These are phyloP conservation scores for Phlegmacium glaucopus DNA, from an alignment of 768 basidiomycete genomes.

Conservation along the genomic window DNA sequence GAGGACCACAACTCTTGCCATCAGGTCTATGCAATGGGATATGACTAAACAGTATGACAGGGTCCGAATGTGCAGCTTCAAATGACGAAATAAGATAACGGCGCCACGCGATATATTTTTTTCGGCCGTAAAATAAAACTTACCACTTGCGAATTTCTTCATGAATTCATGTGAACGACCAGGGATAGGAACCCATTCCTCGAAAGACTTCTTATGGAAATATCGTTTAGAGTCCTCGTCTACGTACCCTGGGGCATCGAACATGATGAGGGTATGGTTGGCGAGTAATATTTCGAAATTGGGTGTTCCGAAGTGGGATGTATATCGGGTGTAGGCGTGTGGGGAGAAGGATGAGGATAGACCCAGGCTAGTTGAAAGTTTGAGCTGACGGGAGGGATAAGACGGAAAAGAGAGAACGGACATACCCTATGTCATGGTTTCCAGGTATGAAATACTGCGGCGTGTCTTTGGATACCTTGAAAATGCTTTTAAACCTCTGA, in stretches of 20 bases:
- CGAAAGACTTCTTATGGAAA: constrained; percentile 34
- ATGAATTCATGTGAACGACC: constrained; percentile 56
- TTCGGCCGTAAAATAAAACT: constrained; percentile 6
- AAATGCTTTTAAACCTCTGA: constrained; percentile 67
- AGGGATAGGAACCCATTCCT: constrained; percentile 44
- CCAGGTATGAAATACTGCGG: constrained; percentile 79
- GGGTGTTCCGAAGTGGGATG: constrained; percentile 70
- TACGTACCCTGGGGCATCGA: constrained; percentile 71
- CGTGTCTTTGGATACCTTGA: constrained; percentile 42
- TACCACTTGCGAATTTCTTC: constrained; percentile 38
- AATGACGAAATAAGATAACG: constrained; percentile 4
- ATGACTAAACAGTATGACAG: constrained; percentile 77
- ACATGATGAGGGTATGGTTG: constrained; percentile 68
- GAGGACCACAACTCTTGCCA: constrained; percentile 67
- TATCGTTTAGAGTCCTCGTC: constrained; percentile 67
- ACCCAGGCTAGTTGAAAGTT: constrained; percentile 40
- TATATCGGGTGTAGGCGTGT: constrained; percentile 53
- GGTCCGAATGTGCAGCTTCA: constrained; percentile 32
- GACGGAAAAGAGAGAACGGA: background rate
- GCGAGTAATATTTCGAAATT: constrained; percentile 62
- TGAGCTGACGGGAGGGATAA: constrained; percentile 21
- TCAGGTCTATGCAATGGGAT: constrained; percentile 83
- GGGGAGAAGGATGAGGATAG: constrained; percentile 41
- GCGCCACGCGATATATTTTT: background rate
- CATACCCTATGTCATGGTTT: constrained; percentile 86